Evolutionary conservation across 1,139 yeast genomes (phyloP), one percentile per base, ranked within the genome.

Genomic region (Suhomyces taliae): DNA sequence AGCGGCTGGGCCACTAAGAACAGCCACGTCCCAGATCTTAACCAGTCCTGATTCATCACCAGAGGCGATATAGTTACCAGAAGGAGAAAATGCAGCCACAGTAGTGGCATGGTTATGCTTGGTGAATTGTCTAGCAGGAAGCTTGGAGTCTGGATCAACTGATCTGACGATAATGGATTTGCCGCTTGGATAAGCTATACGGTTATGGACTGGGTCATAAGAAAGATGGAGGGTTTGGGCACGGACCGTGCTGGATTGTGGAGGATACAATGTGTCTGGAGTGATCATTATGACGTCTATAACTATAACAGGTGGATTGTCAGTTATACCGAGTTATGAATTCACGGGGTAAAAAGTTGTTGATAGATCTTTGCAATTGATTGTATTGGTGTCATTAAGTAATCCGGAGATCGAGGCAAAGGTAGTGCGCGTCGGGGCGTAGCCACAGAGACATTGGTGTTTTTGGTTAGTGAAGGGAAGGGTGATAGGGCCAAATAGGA

Each of bases 41-140:
- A 93, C 93, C 51, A 81, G 80, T 27, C 99, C 99, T 9, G 84
- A 70, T 56, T 84, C 90, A 61, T 93, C 99, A 39, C 97, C 99
- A 2, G 96, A 87, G 2, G 97, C 97, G 32, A 93, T 71, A 65
- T 89, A 91, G 65, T 77, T 86, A 1, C 99, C 98, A 11, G 91
- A 83, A 2, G 98, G 96, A 1, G 96, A 76, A 63, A 93, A 90
- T 37, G 82, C 79, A 9, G 95, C 97, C 6, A 86, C 96, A 3
- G 66, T 61, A 0, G 95, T 86, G 34, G 79, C 69, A 36, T 75
- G 73, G 37, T 78, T 77, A 66, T 93, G 99, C 44, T 81, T 85
- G 10, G 81, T 79, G 67, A 87, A 90, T 60, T 90, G 96, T 14
- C 76, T 66, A 2, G 79, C 67, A 2, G 85, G 80, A 10, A 58